Conservation (phyloP, 2,329 filamentous ascomycete species). For the Diaporthe australafricana region DNA sequence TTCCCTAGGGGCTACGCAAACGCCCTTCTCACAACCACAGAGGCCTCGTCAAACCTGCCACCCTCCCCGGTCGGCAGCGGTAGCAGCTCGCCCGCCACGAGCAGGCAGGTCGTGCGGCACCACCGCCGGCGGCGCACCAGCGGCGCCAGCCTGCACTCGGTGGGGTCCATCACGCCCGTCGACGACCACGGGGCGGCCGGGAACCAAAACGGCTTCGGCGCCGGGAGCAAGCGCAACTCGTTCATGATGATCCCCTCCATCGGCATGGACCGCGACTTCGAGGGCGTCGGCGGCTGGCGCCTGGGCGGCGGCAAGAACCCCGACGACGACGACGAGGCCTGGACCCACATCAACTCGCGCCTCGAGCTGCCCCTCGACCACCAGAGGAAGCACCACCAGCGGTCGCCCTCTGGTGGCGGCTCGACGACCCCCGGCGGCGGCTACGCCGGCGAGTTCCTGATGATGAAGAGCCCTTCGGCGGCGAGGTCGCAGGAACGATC, state of each 20-base stretch:
- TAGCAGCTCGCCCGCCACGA: conserved; percentile 31
- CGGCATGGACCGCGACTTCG: conserved; percentile 67
- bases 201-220: conserved; percentile 39
- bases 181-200: conserved; percentile 45
- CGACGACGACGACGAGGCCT: conserved; percentile 57
- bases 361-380: conserved; percentile 61
- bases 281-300: conserved; percentile 70
- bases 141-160: conserved; percentile 46
- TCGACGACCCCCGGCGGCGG: conserved; percentile 53
- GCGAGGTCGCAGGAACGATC: conserved; percentile 42
- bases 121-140: conserved; percentile 42
- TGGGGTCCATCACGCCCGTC: conserved; percentile 45
- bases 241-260: conserved; percentile 56
- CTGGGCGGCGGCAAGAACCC: conserved; percentile 57
- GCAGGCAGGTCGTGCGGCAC: conserved; percentile 27
- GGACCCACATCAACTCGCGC: conserved; percentile 65
- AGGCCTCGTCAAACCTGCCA: conserved; percentile 43
- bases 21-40: conserved; percentile 23
- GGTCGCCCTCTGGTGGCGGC: conserved; percentile 54
- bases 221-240: conserved; percentile 37
- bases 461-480: conserved; percentile 53
- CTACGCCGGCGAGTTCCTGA: conserved; percentile 53
- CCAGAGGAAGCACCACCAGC: conserved; percentile 54
- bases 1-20: conserved; percentile 26
- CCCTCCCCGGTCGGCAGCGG: conserved; percentile 23